These are phyloP conservation scores for Penicillium canescens DNA, from an alignment of 495 filamentous ascomycete species.

Conservation along the genomic window DNA sequence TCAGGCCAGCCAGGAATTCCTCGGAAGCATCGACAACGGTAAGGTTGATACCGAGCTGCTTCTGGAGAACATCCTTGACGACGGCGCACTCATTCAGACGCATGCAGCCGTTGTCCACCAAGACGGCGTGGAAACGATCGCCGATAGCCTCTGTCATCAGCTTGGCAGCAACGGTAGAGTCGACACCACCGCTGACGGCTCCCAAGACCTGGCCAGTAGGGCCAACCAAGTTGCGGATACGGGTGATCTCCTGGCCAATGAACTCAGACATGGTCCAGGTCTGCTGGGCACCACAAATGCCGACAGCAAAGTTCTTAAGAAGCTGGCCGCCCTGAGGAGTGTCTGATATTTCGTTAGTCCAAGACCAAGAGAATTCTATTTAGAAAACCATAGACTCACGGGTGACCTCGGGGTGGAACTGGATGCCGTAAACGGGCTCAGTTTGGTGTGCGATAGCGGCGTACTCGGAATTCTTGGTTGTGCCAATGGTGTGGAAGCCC, in stretches of 20 bases:
- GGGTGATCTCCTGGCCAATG: slow-evolving; percentile 70
- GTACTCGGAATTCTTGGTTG: slow-evolving; percentile 71
- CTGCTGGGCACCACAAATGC: slow-evolving; percentile 70
- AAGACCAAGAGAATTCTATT: not conserved
- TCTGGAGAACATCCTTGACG: slow-evolving; percentile 72
- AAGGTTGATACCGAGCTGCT: slow-evolving; percentile 85
- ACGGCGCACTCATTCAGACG: slow-evolving; percentile 78
- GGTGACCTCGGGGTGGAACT: slow-evolving; percentile 87
- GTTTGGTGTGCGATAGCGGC: slow-evolving; percentile 77
- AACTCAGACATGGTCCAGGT: slow-evolving; percentile 86
- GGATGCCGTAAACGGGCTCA: slow-evolving; percentile 65
- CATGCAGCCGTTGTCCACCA: slow-evolving; percentile 88
- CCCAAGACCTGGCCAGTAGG: slow-evolving; percentile 79
- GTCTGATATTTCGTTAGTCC: not conserved
- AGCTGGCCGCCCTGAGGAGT: slow-evolving; percentile 59
- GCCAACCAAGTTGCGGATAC: slow-evolving; percentile 78
- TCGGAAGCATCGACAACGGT: slow-evolving; percentile 82
- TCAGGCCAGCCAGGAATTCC: slow-evolving; percentile 70
- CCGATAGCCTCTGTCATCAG: slow-evolving; percentile 84
- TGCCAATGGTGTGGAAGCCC: slow-evolving; percentile 70
- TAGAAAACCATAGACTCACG: slow-evolving; percentile 47
- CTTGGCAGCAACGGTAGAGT: slow-evolving; percentile 83
- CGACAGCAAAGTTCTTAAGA: slow-evolving; percentile 77
- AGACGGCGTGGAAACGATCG: slow-evolving; percentile 83
- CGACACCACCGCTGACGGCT: slow-evolving; percentile 83